Evolutionary conservation across 176 grass and related monocot species (phyloP).

Genomic region (Elymus sibiricus): DNA sequence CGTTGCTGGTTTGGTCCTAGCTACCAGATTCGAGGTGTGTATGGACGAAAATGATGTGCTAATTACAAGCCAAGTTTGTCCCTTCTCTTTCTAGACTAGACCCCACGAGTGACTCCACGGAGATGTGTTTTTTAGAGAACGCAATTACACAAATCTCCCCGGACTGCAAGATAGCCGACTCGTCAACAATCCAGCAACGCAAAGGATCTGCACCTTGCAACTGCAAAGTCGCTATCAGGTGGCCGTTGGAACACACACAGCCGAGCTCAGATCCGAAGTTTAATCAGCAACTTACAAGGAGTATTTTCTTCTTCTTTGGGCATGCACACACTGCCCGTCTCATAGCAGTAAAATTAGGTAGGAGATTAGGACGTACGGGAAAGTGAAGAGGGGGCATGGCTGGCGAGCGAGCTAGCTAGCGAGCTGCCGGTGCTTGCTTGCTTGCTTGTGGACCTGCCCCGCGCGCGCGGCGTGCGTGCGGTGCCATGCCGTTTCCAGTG

Average conservation of each 20-base stretch:
- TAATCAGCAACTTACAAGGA: not conserved
- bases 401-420: not conserved
- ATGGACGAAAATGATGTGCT: not conserved
- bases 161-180: not conserved
- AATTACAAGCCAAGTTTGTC: slow-evolving; percentile 13
- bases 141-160: no score
- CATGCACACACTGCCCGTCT: not conserved
- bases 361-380: not conserved
- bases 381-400: not conserved
- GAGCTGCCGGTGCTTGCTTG: not conserved
- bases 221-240: not conserved
- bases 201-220: not conserved
- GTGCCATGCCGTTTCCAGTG: not conserved
- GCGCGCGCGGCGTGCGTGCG: not conserved
- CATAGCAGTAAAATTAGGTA: not conserved
- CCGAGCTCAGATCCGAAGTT: not conserved
- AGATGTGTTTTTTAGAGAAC: not conserved
- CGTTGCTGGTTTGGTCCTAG: not conserved
- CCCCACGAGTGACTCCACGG: not conserved
- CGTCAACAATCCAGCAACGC: not conserved
- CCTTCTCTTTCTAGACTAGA: not conserved
- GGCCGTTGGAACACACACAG: not conserved
- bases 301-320: not conserved
- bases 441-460: not conserved
- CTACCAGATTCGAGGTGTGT: not conserved